Percentiles rank a stretch among this genome's conserved stretches.
These are phyloP conservation scores for Puccinellia tenuiflora DNA, from an alignment of 176 grass and related monocot species.

Conservation along the genomic window DNA sequence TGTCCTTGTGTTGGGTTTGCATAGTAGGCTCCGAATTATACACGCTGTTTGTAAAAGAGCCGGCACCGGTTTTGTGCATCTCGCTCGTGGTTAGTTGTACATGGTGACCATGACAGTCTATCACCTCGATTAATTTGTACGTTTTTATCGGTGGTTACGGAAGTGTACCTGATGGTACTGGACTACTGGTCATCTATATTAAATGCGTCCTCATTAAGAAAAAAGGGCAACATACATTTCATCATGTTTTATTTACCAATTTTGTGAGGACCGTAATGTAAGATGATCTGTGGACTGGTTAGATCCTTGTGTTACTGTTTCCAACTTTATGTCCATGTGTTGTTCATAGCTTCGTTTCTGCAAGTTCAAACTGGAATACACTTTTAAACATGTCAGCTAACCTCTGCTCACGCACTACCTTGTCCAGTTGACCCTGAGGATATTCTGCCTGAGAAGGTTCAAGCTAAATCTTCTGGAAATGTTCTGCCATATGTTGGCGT, in stretches of 20 bases:
- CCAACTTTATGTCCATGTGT: background rate
- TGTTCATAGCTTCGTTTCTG: background rate
- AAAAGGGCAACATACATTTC: background rate
- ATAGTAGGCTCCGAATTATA: background rate
- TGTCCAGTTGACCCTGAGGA: constrained; percentile 66
- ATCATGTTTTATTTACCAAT: background rate
- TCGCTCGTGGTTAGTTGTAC: background rate
- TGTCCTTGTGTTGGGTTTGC: background rate
- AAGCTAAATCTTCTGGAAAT: constrained; percentile 69
- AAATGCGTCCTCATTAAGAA: too few relatives aligned
- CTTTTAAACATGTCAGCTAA: background rate
- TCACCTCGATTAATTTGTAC: background rate
- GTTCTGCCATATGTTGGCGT: constrained; percentile 94
- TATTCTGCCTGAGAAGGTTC: constrained; percentile 51
- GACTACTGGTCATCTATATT: too few relatives aligned
- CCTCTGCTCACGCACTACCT: background rate
- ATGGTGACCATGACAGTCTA: background rate
- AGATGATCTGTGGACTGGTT: background rate
- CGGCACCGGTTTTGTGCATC: background rate
- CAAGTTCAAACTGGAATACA: background rate
- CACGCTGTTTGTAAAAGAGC: background rate
- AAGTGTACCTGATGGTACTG: background rate
- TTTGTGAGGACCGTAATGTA: background rate
- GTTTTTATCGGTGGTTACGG: background rate
- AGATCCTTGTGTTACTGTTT: background rate